Percentiles rank a stretch among this genome's conserved stretches.
Conservation (phyloP, 108 stramenopile species). For the Pseudonitzschia delicatissima region DNA sequence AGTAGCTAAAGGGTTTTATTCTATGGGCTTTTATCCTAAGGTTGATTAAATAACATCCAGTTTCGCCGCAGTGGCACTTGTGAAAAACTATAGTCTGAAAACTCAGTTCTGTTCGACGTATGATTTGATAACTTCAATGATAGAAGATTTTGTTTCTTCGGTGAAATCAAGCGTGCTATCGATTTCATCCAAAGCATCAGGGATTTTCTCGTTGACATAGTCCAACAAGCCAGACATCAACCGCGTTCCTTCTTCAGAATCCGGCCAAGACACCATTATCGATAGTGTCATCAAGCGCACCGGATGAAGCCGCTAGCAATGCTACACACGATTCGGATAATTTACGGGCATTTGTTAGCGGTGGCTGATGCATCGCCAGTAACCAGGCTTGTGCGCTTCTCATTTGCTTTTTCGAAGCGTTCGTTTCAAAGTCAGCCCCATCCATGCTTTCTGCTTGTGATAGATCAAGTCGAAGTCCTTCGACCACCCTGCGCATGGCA, state of each 20-base stretch:
- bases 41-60: no score
- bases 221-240: slow-evolving; percentile 50
- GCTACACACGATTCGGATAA: slow-evolving; percentile 68
- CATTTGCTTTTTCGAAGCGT: slow-evolving; percentile 54
- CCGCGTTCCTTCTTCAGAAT: slow-evolving; percentile 49
- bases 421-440: slow-evolving; percentile 37
- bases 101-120: slow-evolving; percentile 34
- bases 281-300: slow-evolving; percentile 59
- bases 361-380: slow-evolving; percentile 82
- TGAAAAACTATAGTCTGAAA: no score
- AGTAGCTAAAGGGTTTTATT: no score
- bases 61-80: no score
- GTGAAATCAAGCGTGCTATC: slow-evolving; percentile 65
- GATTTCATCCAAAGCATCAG: slow-evolving; percentile 51
- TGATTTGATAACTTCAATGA: slow-evolving; percentile 54
- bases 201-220: slow-evolving; percentile 43
- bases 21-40: no score
- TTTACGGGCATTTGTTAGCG: slow-evolving; percentile 37
- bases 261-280: slow-evolving; percentile 53
- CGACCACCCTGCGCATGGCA: slow-evolving; percentile 73
- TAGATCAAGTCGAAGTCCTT: slow-evolving; percentile 75
- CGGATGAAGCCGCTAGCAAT: slow-evolving; percentile 72
- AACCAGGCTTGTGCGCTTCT: slow-evolving; percentile 57
- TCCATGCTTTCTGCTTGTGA: slow-evolving; percentile 74
- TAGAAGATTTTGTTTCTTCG: slow-evolving; percentile 27